phyloP scores from a whole-genome alignment of 1,139 yeast species.

The Casaregolazyma suthepensis region DNA sequence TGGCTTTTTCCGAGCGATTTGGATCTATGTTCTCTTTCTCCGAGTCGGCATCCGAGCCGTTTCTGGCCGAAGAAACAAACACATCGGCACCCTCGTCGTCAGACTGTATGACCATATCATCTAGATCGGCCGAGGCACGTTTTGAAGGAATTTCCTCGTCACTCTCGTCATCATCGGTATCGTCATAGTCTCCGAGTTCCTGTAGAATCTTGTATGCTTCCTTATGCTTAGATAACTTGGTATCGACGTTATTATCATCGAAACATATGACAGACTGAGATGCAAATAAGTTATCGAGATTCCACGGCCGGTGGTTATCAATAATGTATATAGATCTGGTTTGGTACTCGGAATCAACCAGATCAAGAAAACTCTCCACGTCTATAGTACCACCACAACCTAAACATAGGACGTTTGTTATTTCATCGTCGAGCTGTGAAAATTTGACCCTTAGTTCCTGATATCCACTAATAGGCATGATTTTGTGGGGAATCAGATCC shows the following conservation, averaged over 20 bases:
- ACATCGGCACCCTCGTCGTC: conserved; percentile 26
- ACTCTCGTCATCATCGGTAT: conserved; percentile 22
- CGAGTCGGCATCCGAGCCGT: not conserved
- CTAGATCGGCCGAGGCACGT: conserved; percentile 15
- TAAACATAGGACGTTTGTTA: conserved; percentile 68
- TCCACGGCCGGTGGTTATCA: conserved; percentile 97
- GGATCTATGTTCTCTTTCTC: conserved; percentile 16
- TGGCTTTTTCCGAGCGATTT: not conserved
- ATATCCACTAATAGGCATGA: conserved; percentile 93
- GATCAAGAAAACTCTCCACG: conserved; percentile 68
- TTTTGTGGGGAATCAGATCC: conserved; percentile 79
- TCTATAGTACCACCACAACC: conserved; percentile 98
- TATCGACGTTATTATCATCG: conserved; percentile 72
- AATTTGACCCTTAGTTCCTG: conserved; percentile 66
- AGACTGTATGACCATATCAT: conserved; percentile 10
- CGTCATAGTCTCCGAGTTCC: conserved; percentile 30
- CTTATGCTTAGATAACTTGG: conserved; percentile 22
- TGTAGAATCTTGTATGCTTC: conserved; percentile 26
- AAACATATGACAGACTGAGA: conserved; percentile 74
- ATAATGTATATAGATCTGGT: conserved; percentile 63
- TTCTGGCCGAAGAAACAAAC: conserved; percentile 30
- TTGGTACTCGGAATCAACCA: conserved; percentile 43
- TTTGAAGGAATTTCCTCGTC: conserved; percentile 20
- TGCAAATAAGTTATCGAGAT: conserved; percentile 84
- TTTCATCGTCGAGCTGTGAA: conserved; percentile 59